These are phyloP conservation scores for Cladophialophora yegresii DNA, from an alignment of 2,329 filamentous ascomycete genomes.

Conservation along the genomic window DNA sequence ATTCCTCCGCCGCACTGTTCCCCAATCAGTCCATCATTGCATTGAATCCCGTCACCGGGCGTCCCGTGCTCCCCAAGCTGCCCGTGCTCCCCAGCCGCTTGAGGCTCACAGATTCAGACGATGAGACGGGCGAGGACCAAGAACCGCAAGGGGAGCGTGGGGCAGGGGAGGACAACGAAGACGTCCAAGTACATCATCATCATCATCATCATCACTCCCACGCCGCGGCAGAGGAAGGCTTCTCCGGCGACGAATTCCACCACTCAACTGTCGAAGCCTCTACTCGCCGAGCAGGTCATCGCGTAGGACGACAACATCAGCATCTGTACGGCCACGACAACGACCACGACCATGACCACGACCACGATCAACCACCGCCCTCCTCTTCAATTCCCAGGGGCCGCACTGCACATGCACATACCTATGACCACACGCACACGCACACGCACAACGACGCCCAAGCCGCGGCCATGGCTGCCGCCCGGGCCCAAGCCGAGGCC, in stretches of 20 bases:
- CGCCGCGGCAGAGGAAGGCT: background rate
- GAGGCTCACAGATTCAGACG: slow-evolving; percentile 45
- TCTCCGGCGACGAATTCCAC: slow-evolving; percentile 9
- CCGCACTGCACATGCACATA: background rate
- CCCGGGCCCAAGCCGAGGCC: slow-evolving; percentile 36
- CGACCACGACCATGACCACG: background rate
- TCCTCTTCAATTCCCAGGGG: background rate
- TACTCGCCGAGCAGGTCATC: slow-evolving; percentile 1
- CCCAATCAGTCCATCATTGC: slow-evolving; percentile 34
- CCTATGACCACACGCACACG: background rate
- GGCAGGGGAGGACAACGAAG: slow-evolving; percentile 15
- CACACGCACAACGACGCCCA: slow-evolving; percentile 26
- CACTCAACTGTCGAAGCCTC: slow-evolving; percentile 2
- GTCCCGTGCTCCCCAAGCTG: slow-evolving; percentile 38
- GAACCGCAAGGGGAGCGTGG: slow-evolving; percentile 48
- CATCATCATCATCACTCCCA: no score
- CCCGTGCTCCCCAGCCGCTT: slow-evolving; percentile 45
- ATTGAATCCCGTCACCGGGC: slow-evolving; percentile 33
- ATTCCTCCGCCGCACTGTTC: slow-evolving; percentile 28
- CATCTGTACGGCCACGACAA: slow-evolving; percentile 17
- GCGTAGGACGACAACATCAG: background rate
- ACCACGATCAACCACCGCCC: background rate
- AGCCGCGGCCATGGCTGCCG: slow-evolving; percentile 37
- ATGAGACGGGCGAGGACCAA: slow-evolving; percentile 32
- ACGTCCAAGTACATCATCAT: background rate